Conservation (phyloP, 805 yeast species). For the Maudiozyma turicensis region DNA sequence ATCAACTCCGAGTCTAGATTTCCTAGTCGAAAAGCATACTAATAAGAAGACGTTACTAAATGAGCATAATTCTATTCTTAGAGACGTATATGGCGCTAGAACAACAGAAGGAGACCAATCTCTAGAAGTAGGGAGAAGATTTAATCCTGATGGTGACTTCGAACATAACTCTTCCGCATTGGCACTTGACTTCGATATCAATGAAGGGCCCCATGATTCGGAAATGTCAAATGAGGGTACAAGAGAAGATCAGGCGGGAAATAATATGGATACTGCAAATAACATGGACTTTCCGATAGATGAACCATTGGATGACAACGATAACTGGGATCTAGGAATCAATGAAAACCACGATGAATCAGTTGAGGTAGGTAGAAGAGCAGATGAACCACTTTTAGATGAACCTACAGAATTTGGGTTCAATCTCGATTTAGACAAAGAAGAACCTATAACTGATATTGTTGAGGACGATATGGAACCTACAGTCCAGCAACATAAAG, state of each 20-base stretch:
- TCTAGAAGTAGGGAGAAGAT: constrained; percentile 24
- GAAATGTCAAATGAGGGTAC: constrained; percentile 1
- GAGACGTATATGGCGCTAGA: constrained; percentile 24
- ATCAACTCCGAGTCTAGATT: constrained; percentile 48
- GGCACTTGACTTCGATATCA: constrained; percentile 1
- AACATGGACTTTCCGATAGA: constrained; percentile 21
- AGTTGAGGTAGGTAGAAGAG: constrained; percentile 57
- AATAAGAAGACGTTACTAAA: constrained; percentile 8
- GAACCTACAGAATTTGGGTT: constrained; percentile 40
- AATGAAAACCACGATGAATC: constrained; percentile 30
- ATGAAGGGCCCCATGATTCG: not conserved
- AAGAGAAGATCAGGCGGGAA: not conserved
- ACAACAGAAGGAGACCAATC: constrained; percentile 12
- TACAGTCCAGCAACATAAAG: constrained; percentile 14
- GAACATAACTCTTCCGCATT: constrained; percentile 6
- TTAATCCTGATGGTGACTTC: constrained; percentile 16
- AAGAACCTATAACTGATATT: constrained; percentile 18
- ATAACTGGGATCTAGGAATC: constrained; percentile 25
- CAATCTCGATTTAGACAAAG: constrained; percentile 40
- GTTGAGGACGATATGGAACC: constrained; percentile 24
- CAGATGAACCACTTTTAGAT: constrained; percentile 20
- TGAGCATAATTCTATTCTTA: constrained; percentile 16
- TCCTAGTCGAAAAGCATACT: constrained; percentile 12
- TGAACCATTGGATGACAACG: constrained; percentile 12
- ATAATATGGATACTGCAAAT: not conserved